phyloP scores from a whole-genome alignment of 306 rosid species.

The Castanea crenata region DNA sequence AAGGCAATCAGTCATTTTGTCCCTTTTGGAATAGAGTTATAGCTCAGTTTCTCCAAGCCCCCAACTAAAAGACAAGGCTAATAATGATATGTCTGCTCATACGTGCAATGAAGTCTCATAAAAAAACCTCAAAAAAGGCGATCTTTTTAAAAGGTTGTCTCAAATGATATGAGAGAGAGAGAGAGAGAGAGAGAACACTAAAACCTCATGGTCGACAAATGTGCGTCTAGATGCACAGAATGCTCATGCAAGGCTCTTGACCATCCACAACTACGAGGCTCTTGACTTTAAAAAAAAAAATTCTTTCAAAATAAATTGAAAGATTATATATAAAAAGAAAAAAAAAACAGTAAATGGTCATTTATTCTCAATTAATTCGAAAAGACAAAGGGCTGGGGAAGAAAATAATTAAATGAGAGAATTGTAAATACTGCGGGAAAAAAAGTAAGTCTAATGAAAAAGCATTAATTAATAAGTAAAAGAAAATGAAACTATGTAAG shows the following conservation, averaged over 20 bases:
- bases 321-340: neutral
- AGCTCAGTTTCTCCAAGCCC: slow-evolving; percentile 1
- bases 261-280: too few species aligned
- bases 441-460: too few species aligned
- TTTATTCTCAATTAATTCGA: too few species aligned
- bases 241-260: neutral
- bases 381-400: too few species aligned
- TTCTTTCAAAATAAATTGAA: too few species aligned
- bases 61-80: slow-evolving; percentile 16
- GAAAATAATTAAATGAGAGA: too few species aligned
- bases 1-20: neutral
- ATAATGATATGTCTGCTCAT: slow-evolving; percentile 31
- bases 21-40: neutral
- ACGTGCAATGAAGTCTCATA: slow-evolving; percentile 23
- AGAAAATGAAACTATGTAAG: too few species aligned
- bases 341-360: too few species aligned
- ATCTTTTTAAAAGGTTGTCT: slow-evolving; percentile 18
- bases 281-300: too few species aligned
- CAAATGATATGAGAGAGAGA: neutral
- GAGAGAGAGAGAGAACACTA: neutral
- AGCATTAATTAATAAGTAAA: too few species aligned
- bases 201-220: neutral
- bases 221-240: neutral
- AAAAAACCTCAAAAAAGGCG: slow-evolving; percentile 7
- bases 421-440: too few species aligned